Evolutionary conservation across 1,284 basidiomycete genomes (phyloP), one percentile per base, ranked within the genome.

Genomic region (Pseudozyma tsukubaensis): DNA sequence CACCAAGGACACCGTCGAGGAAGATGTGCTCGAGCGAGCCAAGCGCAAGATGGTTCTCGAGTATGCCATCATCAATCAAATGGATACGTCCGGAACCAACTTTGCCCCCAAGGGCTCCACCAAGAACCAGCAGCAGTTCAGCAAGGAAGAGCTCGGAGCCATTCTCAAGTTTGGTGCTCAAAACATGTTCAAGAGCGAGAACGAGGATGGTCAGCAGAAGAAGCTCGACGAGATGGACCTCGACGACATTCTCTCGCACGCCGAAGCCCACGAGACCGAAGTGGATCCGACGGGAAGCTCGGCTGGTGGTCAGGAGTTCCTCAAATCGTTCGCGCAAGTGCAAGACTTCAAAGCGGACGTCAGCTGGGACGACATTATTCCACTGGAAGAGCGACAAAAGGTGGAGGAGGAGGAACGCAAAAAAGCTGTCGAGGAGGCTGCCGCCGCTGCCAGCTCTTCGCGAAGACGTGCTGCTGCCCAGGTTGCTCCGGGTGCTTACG

Each of bases 1-100:
- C 81, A 96, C 94, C 11, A 92, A 99, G 87, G 96, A 97, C 83
- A 99, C 96, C 14, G 95, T 99, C 88, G 97, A 99, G 86, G 97
- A 99, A 86, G 96, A 99, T 82, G 93, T 99, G 24, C 89, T 99
- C 43, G 96, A 99, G 86, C 90, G 95, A 45, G 97, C 97, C 18
- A 96, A 97, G 89, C 92, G 95, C 87, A 99, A 99, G 88, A 99
- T 99, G 96, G 94, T 99, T 59, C 88, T 99, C 76, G 97, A 99
- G 86, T 98, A 99, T 87, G 97, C 96, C 54, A 98, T 99, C 87
- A 98, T 99, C 88, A 96, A 97, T 86, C 96, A 99, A 86, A 97
- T 99, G 91, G 97, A 99, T 86, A 99, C 97, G 34, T 95, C 94
- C 39, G 97, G 97, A 75, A 93, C 93, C 50, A 94, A 98, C 86